phyloP scores from a whole-genome alignment of 2,329 filamentous ascomycete genomes.

The Stagonosporopsis cucurbitacearum region DNA sequence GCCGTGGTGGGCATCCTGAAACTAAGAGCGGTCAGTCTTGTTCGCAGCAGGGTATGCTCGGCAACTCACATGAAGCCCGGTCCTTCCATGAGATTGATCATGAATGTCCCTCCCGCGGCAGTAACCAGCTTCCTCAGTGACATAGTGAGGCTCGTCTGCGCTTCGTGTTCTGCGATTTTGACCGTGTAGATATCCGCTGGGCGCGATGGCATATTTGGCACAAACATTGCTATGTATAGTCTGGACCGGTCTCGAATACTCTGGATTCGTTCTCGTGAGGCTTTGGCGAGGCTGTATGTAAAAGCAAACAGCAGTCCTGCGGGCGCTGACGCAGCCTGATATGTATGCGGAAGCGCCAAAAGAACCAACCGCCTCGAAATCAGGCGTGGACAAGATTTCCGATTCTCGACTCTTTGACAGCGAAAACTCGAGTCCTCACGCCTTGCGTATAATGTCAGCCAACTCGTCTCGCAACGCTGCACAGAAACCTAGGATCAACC shows the following conservation, averaged over 20 bases:
- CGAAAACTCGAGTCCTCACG: neutral
- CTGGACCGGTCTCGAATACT: neutral
- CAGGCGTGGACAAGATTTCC: neutral
- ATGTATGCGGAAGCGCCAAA: neutral
- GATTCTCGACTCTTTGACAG: neutral
- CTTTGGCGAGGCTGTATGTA: neutral
- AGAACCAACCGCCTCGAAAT: neutral
- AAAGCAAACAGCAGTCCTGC: neutral
- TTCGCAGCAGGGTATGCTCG: neutral
- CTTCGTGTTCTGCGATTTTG: constrained; percentile 13
- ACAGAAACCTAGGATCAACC: neutral
- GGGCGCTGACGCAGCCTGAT: neutral
- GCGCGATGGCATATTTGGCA: constrained; percentile 10
- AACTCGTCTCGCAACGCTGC: constrained; percentile 1
- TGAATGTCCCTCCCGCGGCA: constrained; percentile 14
- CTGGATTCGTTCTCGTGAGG: neutral
- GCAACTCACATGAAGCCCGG: constrained; percentile 22
- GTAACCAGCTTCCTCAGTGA: constrained; percentile 13
- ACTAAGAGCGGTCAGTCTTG: constrained; percentile 3
- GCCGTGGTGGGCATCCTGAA: constrained; percentile 20
- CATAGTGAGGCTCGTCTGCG: constrained; percentile 10
- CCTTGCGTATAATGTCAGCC: neutral
- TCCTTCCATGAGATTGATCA: constrained; percentile 20
- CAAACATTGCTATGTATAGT: constrained; percentile 2
- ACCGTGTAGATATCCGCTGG: constrained; percentile 24